A percentile compares a stretch with the other conserved stretches of the same genome.
These are phyloP conservation scores for Zancudomyces culisetae DNA, from an alignment of 371 early-diverging fungal species.

Conservation along the genomic window DNA sequence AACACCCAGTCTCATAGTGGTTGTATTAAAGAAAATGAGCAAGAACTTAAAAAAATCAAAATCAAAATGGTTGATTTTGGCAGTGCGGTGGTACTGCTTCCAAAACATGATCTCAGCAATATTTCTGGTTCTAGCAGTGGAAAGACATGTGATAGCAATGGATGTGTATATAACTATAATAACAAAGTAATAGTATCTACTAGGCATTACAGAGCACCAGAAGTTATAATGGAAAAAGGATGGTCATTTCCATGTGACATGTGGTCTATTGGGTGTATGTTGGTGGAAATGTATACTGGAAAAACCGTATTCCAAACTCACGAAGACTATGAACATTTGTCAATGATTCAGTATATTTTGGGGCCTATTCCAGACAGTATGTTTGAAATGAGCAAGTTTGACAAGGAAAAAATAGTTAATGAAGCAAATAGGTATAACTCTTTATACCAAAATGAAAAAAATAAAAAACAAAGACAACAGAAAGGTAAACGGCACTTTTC, in stretches of 20 bases:
- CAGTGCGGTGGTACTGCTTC: slow-evolving; percentile 83
- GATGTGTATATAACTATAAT: slow-evolving; percentile 74
- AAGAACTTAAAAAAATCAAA: slow-evolving; percentile 42
- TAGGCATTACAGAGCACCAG: slow-evolving; percentile 93
- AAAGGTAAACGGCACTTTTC: too few species aligned
- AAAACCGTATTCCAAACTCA: slow-evolving; percentile 86
- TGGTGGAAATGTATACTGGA: slow-evolving; percentile 83
- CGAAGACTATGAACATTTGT: slow-evolving; percentile 94
- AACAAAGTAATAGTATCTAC: slow-evolving; percentile 87
- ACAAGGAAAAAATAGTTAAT: too few species aligned
- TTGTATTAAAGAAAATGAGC: too few species aligned
- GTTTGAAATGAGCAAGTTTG: not conserved
- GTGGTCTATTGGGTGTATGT: slow-evolving; percentile 93
- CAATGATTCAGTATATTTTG: slow-evolving; percentile 86
- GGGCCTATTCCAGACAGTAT: slow-evolving; percentile 64
- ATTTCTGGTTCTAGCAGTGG: too few species aligned
- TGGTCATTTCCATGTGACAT: slow-evolving; percentile 94
- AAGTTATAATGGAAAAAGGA: slow-evolving; percentile 78
- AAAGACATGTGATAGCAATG: too few species aligned
- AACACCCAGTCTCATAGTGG: slow-evolving; percentile 16
- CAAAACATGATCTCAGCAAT: too few species aligned
- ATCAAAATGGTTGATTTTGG: slow-evolving; percentile 92
- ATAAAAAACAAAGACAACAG: too few species aligned
- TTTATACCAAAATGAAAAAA: too few species aligned
- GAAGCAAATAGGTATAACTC: too few species aligned